These are phyloP conservation scores for Fraxinus baroniana DNA, from an alignment of 305 asterid genomes.

Conservation along the genomic window DNA sequence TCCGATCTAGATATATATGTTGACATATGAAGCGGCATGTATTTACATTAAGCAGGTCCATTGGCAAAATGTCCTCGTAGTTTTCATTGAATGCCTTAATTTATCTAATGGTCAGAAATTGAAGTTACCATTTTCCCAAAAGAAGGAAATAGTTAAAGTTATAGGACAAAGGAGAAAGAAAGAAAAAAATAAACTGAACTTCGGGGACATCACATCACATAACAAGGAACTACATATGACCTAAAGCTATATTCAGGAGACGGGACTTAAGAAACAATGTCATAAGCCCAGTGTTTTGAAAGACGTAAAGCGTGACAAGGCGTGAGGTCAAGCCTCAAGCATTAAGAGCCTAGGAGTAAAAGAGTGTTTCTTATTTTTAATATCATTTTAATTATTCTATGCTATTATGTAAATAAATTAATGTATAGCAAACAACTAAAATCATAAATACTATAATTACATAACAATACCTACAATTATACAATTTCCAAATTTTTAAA, in stretches of 20 bases:
- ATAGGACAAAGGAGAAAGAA: not conserved
- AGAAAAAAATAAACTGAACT: not conserved
- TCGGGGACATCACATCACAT: not conserved
- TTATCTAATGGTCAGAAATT: not conserved
- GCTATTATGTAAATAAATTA: not conserved
- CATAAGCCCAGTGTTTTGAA: not conserved
- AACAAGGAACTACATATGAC: not conserved
- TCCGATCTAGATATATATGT: not conserved
- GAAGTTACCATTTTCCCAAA: not conserved
- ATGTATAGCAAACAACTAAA: not conserved
- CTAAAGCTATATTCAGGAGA: not conserved
- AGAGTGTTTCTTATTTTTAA: not conserved
- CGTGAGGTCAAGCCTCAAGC: not conserved
- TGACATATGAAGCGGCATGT: not conserved
- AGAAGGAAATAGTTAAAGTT: not conserved
- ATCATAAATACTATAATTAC: too few relatives aligned
- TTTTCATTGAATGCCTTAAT: not conserved
- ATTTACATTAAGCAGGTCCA: not conserved
- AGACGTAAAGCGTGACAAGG: not conserved
- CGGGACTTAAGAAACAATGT: not conserved
- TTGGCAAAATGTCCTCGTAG: not conserved
- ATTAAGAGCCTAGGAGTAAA: not conserved
- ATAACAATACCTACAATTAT: not conserved
- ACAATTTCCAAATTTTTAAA: not conserved
- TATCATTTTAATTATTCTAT: too few relatives aligned